Percentiles rank a stretch among this genome's conserved stretches.
phyloP scores from a whole-genome alignment of 2,329 filamentous ascomycete genomes.

The Zymoseptoria passerinii region DNA sequence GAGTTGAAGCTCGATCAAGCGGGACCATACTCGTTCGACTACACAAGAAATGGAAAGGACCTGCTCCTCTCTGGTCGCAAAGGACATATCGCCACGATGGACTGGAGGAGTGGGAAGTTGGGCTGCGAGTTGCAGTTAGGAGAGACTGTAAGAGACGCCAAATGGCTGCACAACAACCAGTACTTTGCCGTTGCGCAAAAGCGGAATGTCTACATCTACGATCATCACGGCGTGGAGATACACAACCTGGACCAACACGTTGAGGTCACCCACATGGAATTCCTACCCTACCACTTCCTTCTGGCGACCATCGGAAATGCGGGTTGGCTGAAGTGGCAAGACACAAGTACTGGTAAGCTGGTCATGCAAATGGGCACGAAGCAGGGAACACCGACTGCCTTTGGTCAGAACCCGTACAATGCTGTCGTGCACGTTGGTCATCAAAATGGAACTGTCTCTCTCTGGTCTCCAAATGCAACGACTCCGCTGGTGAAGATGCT shows the following conservation, averaged over 20 bases:
- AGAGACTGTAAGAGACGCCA: slow-evolving; percentile 82
- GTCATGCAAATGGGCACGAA: slow-evolving; percentile 79
- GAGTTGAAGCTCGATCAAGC: slow-evolving; percentile 74
- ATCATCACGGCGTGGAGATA: slow-evolving; percentile 79
- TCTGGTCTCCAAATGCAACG: slow-evolving; percentile 90
- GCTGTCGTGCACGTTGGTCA: slow-evolving; percentile 87
- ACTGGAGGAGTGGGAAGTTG: slow-evolving; percentile 87
- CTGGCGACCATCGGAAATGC: slow-evolving; percentile 75
- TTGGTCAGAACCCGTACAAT: slow-evolving; percentile 86
- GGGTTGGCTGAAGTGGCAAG: slow-evolving; percentile 86
- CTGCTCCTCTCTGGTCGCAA: slow-evolving; percentile 80
- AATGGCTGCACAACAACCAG: slow-evolving; percentile 92
- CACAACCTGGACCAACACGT: slow-evolving; percentile 85
- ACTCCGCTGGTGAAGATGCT: slow-evolving; percentile 85
- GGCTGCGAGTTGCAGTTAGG: slow-evolving; percentile 84
- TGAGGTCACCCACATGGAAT: slow-evolving; percentile 90
- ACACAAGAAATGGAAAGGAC: slow-evolving; percentile 80
- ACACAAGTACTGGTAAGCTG: slow-evolving; percentile 85
- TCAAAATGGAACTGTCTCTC: slow-evolving; percentile 85
- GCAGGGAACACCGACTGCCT: slow-evolving; percentile 71
- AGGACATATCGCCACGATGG: slow-evolving; percentile 91
- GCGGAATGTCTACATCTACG: slow-evolving; percentile 95
- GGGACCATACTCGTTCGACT: slow-evolving; percentile 83
- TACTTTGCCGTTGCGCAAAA: slow-evolving; percentile 94
- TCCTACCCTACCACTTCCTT: slow-evolving; percentile 91